These are phyloP conservation scores for Xylaria sp. DNA, from an alignment of 2,329 filamentous ascomycete species.

Conservation along the genomic window DNA sequence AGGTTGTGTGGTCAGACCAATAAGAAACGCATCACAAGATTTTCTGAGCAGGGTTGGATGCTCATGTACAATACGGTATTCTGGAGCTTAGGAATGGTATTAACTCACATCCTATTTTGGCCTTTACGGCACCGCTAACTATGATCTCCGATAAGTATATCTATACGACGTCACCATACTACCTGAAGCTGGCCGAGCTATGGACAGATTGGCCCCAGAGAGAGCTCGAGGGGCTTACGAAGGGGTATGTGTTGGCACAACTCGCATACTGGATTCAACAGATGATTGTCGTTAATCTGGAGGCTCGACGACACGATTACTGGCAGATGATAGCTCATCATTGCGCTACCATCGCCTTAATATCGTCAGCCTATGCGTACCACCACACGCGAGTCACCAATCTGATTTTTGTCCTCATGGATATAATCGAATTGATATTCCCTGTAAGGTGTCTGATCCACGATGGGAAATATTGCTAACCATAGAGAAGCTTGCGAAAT, in stretches of 20 bases:
- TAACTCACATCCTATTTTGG: neutral
- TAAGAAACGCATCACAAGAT: slow-evolving; percentile 78
- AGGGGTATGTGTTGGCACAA: slow-evolving; percentile 91
- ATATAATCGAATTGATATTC: slow-evolving; percentile 86
- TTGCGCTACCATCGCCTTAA: slow-evolving; percentile 82
- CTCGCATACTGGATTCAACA: slow-evolving; percentile 94
- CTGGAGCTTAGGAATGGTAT: slow-evolving; percentile 81
- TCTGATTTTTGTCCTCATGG: slow-evolving; percentile 89
- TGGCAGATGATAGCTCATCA: slow-evolving; percentile 96
- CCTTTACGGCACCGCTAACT: slow-evolving; percentile 7
- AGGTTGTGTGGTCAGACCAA: slow-evolving; percentile 75
- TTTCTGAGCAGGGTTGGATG: slow-evolving; percentile 94
- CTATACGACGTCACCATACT: slow-evolving; percentile 79
- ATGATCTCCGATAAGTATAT: slow-evolving; percentile 69
- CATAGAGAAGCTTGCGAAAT: slow-evolving; percentile 77
- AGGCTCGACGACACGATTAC: slow-evolving; percentile 91
- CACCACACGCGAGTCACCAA: slow-evolving; percentile 87
- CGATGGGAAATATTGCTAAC: slow-evolving; percentile 19
- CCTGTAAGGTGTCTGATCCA: slow-evolving; percentile 67
- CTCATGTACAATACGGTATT: slow-evolving; percentile 82
- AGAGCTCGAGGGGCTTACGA: slow-evolving; percentile 77
- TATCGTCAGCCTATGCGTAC: slow-evolving; percentile 84
- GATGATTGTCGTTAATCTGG: slow-evolving; percentile 90
- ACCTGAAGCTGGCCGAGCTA: slow-evolving; percentile 76
- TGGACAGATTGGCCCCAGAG: slow-evolving; percentile 87